A percentile compares a stretch with the other conserved stretches of the same genome.
Evolutionary conservation across 306 rosid genomes (phyloP).

Genomic region (Vachellia pachyceras): DNA sequence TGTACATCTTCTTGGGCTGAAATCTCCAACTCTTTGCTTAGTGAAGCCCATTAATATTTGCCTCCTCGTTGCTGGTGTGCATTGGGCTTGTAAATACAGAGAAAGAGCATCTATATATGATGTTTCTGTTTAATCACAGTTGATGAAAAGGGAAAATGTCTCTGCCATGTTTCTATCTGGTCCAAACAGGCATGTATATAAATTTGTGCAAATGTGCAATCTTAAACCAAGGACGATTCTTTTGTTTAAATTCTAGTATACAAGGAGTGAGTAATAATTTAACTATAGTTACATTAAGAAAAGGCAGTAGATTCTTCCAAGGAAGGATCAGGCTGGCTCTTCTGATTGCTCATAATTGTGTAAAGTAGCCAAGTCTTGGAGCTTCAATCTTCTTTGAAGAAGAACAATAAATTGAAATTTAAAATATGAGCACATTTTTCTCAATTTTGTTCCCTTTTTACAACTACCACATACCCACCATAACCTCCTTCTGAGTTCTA

Average conservation of each 20-base stretch:
- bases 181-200: not conserved
- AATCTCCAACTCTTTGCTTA: not conserved
- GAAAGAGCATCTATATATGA: not conserved
- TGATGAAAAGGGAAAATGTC: conserved; percentile 17
- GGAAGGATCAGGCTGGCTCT: not conserved
- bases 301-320: not conserved
- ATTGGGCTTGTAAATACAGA: conserved; percentile 39
- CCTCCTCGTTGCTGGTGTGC: not conserved
- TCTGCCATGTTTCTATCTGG: not conserved
- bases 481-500: not conserved
- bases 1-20: conserved; percentile 30
- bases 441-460: not conserved
- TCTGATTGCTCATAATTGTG: not conserved
- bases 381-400: not conserved
- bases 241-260: not conserved
- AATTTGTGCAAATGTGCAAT: not conserved
- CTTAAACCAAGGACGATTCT: not conserved
- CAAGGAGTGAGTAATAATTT: not conserved
- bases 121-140: conserved; percentile 3
- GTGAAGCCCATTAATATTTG: conserved; percentile 34
- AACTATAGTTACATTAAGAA: not conserved
- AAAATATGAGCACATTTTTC: not conserved
- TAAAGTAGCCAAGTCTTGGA: not conserved
- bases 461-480: not conserved
- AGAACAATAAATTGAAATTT: not conserved